A percentile compares a stretch with the other conserved stretches of the same genome.
Conservation (phyloP, 257 asterid genomes). For the Plantago ovata region DNA sequence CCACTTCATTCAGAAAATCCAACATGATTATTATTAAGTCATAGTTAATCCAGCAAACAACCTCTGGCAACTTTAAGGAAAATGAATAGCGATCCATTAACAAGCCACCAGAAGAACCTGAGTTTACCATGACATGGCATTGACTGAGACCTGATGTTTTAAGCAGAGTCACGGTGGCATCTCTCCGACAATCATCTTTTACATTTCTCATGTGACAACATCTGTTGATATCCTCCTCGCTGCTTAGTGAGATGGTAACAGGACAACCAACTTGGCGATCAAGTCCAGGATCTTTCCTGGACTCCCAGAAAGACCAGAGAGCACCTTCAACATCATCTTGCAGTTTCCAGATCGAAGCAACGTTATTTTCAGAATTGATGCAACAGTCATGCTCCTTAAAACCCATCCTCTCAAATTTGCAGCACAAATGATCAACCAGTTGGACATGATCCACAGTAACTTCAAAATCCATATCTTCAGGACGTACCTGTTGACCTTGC, state of each 20-base stretch:
- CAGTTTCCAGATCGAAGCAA: constrained; percentile 41
- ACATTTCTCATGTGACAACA: constrained; percentile 37
- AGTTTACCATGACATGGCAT: constrained; percentile 49
- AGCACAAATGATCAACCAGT: constrained; percentile 60
- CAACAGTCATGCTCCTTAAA: constrained; percentile 21
- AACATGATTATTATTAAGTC: constrained; percentile 37
- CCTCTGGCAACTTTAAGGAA: constrained; percentile 67
- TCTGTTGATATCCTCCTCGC: constrained; percentile 28
- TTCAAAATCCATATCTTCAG: constrained; percentile 62
- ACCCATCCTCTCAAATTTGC: constrained; percentile 30
- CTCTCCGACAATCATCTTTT: constrained; percentile 31
- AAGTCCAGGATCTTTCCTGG: constrained; percentile 34
- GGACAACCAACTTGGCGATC: constrained; percentile 22
- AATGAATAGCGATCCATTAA: constrained; percentile 54
- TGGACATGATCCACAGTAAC: constrained; percentile 61
- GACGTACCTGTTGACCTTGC: constrained; percentile 64
- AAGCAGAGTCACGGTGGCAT: constrained; percentile 58
- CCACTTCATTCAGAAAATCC: constrained; percentile 50
- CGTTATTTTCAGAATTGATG: constrained; percentile 29
- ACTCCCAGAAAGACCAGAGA: constrained; percentile 36
- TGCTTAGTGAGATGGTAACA: constrained; percentile 33
- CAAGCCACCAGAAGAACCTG: constrained; percentile 47
- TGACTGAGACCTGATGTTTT: constrained; percentile 57
- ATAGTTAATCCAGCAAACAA: constrained; percentile 71
- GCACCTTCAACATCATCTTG: constrained; percentile 76